These are phyloP conservation scores for Ulmus americana DNA, from an alignment of 331 rosid species.

Conservation along the genomic window DNA sequence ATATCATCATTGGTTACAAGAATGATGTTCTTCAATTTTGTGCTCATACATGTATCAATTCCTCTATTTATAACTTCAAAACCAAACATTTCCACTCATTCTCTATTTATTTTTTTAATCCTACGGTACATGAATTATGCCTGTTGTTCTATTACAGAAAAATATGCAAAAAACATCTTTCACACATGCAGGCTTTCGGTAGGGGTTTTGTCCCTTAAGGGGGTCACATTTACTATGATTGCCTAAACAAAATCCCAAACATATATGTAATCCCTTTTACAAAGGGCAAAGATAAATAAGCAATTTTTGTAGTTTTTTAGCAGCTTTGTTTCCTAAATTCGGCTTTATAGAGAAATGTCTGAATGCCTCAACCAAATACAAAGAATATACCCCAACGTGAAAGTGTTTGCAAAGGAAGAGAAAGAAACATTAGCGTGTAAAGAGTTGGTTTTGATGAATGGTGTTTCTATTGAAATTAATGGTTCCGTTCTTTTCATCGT, in stretches of 20 bases:
- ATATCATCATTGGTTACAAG: conserved; percentile 1
- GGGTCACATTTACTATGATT: conserved; percentile 11
- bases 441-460: not conserved
- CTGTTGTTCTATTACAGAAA: not conserved
- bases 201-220: conserved; percentile 10
- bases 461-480: not conserved
- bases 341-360: conserved; percentile 5
- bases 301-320: conserved; percentile 7
- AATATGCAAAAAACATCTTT: not conserved
- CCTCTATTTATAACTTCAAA: not conserved
- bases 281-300: not conserved
- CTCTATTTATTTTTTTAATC: not conserved
- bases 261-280: not conserved
- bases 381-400: conserved; percentile 2
- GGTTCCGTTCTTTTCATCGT: no score
- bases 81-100: not conserved
- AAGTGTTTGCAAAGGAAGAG: not conserved
- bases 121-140: conserved; percentile 13
- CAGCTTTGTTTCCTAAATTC: not conserved
- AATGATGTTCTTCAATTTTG: not conserved
- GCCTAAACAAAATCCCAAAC: conserved; percentile 3
- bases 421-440: no score
- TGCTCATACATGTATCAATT: conserved; percentile 2
- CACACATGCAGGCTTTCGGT: conserved; percentile 19
- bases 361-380: not conserved